phyloP scores from a whole-genome alignment of 2,329 filamentous ascomycete genomes.

The Ilyonectria destructans region DNA sequence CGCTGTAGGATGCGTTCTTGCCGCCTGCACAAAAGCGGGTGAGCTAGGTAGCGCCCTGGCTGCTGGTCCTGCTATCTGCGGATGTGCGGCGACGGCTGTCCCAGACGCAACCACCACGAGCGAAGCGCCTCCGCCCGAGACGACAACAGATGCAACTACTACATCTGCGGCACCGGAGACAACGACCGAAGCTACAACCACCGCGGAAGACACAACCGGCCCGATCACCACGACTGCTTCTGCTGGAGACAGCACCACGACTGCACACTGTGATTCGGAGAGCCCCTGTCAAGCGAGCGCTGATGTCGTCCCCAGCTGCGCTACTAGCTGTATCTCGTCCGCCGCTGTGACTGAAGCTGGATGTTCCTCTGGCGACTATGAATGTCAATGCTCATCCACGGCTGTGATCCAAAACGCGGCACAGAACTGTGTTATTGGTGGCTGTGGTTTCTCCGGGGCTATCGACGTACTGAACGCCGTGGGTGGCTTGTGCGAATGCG shows the following conservation, averaged over 20 bases:
- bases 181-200: neutral
- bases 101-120: constrained; percentile 31
- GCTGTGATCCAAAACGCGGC: no score
- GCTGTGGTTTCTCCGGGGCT: constrained; percentile 16
- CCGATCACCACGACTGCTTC: constrained; percentile 24
- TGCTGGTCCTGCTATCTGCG: constrained; percentile 42
- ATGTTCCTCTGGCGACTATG: no score
- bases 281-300: no score
- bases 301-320: no score
- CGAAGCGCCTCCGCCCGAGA: neutral
- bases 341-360: no score
- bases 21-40: constrained; percentile 31
- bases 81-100: constrained; percentile 39
- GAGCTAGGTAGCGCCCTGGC: constrained; percentile 36
- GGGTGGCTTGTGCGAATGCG: constrained; percentile 44
- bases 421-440: no score
- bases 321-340: no score
- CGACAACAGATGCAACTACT: constrained; percentile 11
- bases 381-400: no score
- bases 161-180: constrained; percentile 1
- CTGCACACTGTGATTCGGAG: neutral
- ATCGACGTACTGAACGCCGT: constrained; percentile 43
- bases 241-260: neutral
- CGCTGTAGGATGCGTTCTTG: constrained; percentile 42
- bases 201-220: constrained; percentile 14